Percentiles rank a stretch among this genome's conserved stretches.
Evolutionary conservation across 2,329 filamentous ascomycete species (phyloP).

Genomic region (Aspergillus candidus): DNA sequence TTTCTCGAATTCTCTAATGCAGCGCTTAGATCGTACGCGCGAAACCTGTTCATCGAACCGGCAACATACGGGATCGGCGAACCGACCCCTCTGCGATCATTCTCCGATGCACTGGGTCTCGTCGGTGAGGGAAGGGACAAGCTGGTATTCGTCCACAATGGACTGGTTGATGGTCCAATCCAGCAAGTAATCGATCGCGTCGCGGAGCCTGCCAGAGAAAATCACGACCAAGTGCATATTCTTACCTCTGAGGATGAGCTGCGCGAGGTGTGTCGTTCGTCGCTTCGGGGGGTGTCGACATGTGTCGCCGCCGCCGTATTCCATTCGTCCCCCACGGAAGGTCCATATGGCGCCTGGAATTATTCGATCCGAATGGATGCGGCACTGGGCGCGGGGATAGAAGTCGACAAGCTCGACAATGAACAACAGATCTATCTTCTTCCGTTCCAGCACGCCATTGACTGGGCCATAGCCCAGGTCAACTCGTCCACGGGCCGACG

Average conservation of each 20-base stretch:
- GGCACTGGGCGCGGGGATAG: constrained; percentile 59
- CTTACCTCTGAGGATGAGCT: constrained; percentile 54
- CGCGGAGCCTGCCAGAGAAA: constrained; percentile 48
- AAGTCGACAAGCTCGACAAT: constrained; percentile 60
- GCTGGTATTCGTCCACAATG: constrained; percentile 74
- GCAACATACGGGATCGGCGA: constrained; percentile 67
- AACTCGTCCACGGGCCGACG: constrained; percentile 40
- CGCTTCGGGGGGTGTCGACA: constrained; percentile 58
- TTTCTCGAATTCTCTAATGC: no score
- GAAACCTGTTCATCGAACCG: constrained; percentile 76
- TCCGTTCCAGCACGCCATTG: constrained; percentile 73
- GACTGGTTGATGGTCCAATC: constrained; percentile 62
- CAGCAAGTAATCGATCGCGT: constrained; percentile 62
- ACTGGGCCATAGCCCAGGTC: constrained; percentile 60
- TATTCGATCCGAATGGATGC: constrained; percentile 78
- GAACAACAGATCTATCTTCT: constrained; percentile 71
- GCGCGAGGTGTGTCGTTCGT: constrained; percentile 56
- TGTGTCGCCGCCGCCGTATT: constrained; percentile 74
- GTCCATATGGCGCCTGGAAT: constrained; percentile 65
- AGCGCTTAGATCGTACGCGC: constrained; percentile 54
- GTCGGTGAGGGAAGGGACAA: constrained; percentile 58
- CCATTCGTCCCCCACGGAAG: constrained; percentile 67
- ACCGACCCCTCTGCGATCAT: constrained; percentile 54
- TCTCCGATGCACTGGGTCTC: constrained; percentile 57
- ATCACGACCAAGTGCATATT: constrained; percentile 46